phyloP scores from a whole-genome alignment of 2,329 filamentous ascomycete genomes.

The Fusarium caatingaense region DNA sequence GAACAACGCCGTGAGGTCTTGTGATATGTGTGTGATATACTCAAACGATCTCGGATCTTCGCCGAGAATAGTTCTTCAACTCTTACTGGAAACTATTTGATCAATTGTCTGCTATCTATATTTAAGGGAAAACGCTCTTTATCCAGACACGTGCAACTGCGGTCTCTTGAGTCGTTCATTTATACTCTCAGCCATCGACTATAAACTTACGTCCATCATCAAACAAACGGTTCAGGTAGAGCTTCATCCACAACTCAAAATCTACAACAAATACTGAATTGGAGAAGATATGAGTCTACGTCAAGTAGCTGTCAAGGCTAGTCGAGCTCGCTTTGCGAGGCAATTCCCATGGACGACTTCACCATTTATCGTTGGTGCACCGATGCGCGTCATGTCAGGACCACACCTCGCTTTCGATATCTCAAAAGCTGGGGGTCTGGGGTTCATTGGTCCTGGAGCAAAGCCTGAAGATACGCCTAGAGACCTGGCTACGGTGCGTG shows the following conservation, averaged over 20 bases:
- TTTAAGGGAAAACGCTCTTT: neutral
- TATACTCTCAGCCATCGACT: neutral
- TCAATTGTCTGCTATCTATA: no score
- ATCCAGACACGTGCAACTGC: neutral
- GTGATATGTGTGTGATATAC: neutral
- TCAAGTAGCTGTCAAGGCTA: slow-evolving; percentile 1
- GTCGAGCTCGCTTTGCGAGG: slow-evolving; percentile 10
- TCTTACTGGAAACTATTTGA: neutral
- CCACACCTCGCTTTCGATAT: slow-evolving; percentile 68
- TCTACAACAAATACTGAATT: neutral
- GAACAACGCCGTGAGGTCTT: neutral
- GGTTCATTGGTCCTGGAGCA: slow-evolving; percentile 57
- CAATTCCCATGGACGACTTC: slow-evolving; percentile 51
- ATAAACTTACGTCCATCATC: neutral
- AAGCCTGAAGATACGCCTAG: slow-evolving; percentile 48
- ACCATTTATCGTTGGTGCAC: slow-evolving; percentile 68
- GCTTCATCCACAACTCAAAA: neutral
- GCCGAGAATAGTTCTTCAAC: neutral
- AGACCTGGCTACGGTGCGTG: slow-evolving; percentile 48
- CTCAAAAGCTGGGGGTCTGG: slow-evolving; percentile 77
- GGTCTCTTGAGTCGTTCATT: neutral
- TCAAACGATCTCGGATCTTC: slow-evolving; percentile 5
- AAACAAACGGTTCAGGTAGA: neutral
- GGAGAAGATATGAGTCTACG: slow-evolving; percentile 13
- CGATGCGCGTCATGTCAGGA: slow-evolving; percentile 74